Base-by-base conservation (phyloP, 2,329 filamentous ascomycete species). In the Pseudocercospora vitis region DNA sequence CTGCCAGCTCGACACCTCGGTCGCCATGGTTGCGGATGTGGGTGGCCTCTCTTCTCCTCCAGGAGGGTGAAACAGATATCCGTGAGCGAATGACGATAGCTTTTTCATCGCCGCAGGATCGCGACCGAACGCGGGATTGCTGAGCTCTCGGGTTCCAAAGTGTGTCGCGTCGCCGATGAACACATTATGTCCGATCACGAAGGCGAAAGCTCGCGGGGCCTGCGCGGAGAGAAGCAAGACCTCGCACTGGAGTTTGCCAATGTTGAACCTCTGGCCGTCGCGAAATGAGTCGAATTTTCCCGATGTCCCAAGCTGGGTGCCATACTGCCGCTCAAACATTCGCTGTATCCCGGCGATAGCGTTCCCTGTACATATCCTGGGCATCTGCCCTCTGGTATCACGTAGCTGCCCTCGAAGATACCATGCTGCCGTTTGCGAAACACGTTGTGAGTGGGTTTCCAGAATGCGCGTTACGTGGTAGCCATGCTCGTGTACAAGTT, bases 391-490 rank as follows among this genome's bases (percentile, higher is more conserved):
- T 37, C 77, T 72, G 0, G 50, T 48, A 6, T 70, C 55, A 0
- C 65, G 58, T 0, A 84, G 71, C 1, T 63, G 65, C 0, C 67
- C 65, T 60, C 83, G 80, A 0, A 87, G 73, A 62, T 85, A 86
- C 3, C 74, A 73, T 0, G 82, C 74, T 0, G 83, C 78, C 0
- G 81, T 85, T 0, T 85, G 57, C 55, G 86, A 82, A 51, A 86
- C 81, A 3, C 81, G 81, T 56, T 85, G 80, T 0, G 74, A 78
- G 63, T 87, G 83, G 0, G 84, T 86, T 59, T 87, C 84, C 2
- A 86, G 73, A 14, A 87, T 81, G 33, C 67, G 70, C 0, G 73
- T 70, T 7, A 86, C 63, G 0, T 57, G 73, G 62, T 83, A 84
- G 1, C 70, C 70, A 1, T 78, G 66, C 1, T 76, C 61, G 3